Conservation (phyloP, 768 basidiomycete genomes). For the Dentipellis fragilis region DNA sequence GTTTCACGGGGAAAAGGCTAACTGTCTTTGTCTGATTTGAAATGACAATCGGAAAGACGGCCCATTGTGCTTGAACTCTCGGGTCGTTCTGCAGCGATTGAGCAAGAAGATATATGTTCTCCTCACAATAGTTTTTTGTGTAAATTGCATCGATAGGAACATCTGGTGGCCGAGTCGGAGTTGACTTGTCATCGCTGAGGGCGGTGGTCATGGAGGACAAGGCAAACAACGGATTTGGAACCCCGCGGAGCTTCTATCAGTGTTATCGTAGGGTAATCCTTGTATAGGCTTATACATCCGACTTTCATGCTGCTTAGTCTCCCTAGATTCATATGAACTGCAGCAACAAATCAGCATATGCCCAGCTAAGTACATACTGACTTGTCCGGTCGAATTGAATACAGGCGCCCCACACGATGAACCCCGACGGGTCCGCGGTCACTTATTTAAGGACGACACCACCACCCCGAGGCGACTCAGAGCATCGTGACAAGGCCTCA, state of each 20-base stretch:
- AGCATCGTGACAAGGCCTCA: no score
- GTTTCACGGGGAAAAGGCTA: slow-evolving; percentile 5
- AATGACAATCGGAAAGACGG: slow-evolving; percentile 49
- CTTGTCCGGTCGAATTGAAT: no score
- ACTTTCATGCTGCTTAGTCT: no score
- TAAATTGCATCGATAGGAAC: slow-evolving; percentile 35
- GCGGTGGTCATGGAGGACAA: not conserved
- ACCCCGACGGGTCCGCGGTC: no score
- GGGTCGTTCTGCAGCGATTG: slow-evolving; percentile 28
- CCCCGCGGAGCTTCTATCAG: not conserved
- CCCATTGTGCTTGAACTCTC: slow-evolving; percentile 29
- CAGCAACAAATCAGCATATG: no score
- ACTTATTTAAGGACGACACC: no score
- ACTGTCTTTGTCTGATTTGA: slow-evolving; percentile 56
- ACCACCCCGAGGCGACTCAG: no score
- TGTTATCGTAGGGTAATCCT: no score
- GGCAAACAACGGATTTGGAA: not conserved
- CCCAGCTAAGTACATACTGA: no score
- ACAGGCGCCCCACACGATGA: no score
- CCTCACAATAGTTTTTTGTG: slow-evolving; percentile 62
- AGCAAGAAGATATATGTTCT: slow-evolving; percentile 57
- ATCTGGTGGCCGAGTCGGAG: slow-evolving; percentile 12
- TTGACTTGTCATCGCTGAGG: not conserved
- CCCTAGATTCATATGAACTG: no score
- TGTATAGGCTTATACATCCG: no score